Conservation (phyloP, 2,329 filamentous ascomycete species). For the Dichotomopilus funicola region DNA sequence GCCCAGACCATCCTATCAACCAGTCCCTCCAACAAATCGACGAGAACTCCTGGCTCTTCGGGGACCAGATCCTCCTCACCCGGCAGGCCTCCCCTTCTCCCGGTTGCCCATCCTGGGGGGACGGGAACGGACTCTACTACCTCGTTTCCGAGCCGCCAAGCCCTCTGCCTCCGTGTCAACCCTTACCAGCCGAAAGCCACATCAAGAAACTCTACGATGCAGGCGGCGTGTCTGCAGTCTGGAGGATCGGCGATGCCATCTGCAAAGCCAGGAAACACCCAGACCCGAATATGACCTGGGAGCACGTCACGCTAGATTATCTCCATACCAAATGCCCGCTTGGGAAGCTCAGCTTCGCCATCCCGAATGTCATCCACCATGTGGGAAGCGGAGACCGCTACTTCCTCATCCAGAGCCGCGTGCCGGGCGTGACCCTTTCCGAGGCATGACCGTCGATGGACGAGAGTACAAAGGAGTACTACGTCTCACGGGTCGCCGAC, state of each 20-base stretch:
- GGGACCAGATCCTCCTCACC: slow-evolving; percentile 7
- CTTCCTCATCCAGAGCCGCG: slow-evolving; percentile 5
- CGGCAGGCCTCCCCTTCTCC: slow-evolving; percentile 1
- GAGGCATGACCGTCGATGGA: slow-evolving; percentile 7
- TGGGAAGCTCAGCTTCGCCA: slow-evolving; percentile 5
- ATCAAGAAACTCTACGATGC: slow-evolving; percentile 3
- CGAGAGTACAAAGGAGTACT: slow-evolving; percentile 6
- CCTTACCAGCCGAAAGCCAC: slow-evolving; percentile 5
- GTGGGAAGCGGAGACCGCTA: slow-evolving; percentile 2
- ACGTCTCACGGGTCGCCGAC: slow-evolving; percentile 6
- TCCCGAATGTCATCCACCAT: slow-evolving; percentile 5
- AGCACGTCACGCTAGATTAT: slow-evolving; percentile 7
- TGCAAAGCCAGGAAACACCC: slow-evolving; percentile 3
- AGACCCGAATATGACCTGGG: slow-evolving; percentile 4
- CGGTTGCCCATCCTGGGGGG: slow-evolving; percentile 5
- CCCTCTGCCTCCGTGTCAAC: slow-evolving; percentile 4
- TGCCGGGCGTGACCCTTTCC: slow-evolving; percentile 3
- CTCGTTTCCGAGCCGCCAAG: slow-evolving; percentile 6
- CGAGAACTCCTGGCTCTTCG: slow-evolving; percentile 9
- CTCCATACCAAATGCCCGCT: slow-evolving; percentile 9
- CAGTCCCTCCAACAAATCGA: slow-evolving; percentile 8
- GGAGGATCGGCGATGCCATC: slow-evolving; percentile 4
- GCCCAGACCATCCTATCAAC: slow-evolving; percentile 5
- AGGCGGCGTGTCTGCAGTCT: slow-evolving; percentile 6
- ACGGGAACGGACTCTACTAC: slow-evolving; percentile 9